Conservation (phyloP, 2,329 filamentous ascomycete species). For the Dothidotthia symphoricarpi region DNA sequence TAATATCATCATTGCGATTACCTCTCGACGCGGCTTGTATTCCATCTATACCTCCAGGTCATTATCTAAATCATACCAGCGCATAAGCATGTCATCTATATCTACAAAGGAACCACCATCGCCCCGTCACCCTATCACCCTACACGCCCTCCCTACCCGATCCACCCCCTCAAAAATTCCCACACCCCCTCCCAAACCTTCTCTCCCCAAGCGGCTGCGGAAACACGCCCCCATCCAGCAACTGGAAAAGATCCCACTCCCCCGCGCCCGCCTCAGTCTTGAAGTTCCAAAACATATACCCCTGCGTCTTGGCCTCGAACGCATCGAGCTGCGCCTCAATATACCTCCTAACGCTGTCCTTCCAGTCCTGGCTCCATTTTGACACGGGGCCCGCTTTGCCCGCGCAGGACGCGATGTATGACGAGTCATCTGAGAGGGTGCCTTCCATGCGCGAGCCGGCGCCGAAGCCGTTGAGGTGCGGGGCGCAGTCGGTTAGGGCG, state of each 20-base stretch:
- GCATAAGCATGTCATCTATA: no score
- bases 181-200: slow-evolving; percentile 32
- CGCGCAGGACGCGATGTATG: slow-evolving; percentile 54
- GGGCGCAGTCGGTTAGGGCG: slow-evolving; percentile 61
- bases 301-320: slow-evolving; percentile 51
- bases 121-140: no score
- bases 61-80: no score
- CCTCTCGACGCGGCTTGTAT: no score
- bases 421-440: slow-evolving; percentile 47
- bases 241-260: slow-evolving; percentile 54
- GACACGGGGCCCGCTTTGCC: slow-evolving; percentile 51
- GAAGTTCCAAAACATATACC: slow-evolving; percentile 61
- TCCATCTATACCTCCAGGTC: no score
- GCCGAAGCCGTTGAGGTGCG: slow-evolving; percentile 45
- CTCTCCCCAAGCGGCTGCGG: slow-evolving; percentile 39
- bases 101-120: no score
- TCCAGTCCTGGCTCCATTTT: slow-evolving; percentile 48
- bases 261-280: slow-evolving; percentile 53
- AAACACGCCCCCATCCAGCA: slow-evolving; percentile 53
- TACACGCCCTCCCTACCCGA: no score
- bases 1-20: no score
- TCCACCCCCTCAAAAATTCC: slow-evolving; percentile 22
- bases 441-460: slow-evolving; percentile 62
- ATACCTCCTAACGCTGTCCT: slow-evolving; percentile 50
- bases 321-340: slow-evolving; percentile 57